phyloP scores from a whole-genome alignment of 2,329 filamentous ascomycete species.

The Chaetomium sp. region DNA sequence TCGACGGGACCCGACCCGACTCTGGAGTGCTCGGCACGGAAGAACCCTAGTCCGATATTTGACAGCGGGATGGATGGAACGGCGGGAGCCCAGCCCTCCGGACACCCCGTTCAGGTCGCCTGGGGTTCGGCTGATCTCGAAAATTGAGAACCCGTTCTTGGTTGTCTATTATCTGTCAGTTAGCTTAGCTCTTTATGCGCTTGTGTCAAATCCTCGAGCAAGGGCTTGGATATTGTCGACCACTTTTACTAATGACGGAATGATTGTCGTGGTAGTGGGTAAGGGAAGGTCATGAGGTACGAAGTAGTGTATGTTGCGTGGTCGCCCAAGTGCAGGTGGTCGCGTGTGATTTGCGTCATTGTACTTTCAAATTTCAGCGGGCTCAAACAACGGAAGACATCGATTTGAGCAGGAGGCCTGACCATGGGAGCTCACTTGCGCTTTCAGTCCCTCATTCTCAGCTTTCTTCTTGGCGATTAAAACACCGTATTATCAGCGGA shows the following conservation, averaged over 20 bases:
- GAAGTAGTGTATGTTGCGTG: too few species aligned
- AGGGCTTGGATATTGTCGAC: neutral
- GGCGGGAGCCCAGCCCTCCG: neutral
- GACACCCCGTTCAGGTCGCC: neutral
- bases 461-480: neutral
- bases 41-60: neutral
- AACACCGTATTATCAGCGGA: neutral
- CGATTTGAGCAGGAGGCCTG: neutral
- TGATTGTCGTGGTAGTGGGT: neutral
- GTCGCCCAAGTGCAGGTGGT: too few species aligned
- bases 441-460: neutral
- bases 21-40: neutral
- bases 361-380: neutral
- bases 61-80: neutral
- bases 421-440: neutral
- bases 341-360: slow-evolving; percentile 2
- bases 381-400: neutral
- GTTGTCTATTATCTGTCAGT: neutral
- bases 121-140: neutral
- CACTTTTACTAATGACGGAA: neutral
- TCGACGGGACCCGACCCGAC: too few species aligned
- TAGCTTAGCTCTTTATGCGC: neutral
- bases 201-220: neutral
- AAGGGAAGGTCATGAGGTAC: neutral
- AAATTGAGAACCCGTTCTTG: neutral